Evolutionary conservation across 257 asterid genomes (phyloP), one percentile per base, ranked within the genome.

Genomic region (Catharanthus roseus): DNA sequence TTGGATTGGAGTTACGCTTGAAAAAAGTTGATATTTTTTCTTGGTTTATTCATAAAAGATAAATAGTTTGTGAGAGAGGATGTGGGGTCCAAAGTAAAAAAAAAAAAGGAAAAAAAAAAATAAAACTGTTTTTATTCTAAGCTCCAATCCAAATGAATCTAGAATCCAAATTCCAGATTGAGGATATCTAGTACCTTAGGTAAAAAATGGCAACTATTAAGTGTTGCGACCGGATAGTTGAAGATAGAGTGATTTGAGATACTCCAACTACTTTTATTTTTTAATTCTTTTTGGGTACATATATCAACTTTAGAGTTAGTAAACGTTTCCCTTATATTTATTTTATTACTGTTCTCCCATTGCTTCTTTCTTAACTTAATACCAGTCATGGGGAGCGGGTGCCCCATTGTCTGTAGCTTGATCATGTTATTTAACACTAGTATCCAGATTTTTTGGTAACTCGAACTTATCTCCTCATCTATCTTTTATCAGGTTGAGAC

Each of bases 401-500:
- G 18, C 4, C 41, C n/a, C 1, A 29, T 58, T 34, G 4, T 58
- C 39, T 29, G 39, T 58, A 12, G 41, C 63, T 58, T 11, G 36
- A 34, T 34, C 31, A 34, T 7, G 24, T 34, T 61, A 49, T 49
- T 18, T 49, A 16, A 9, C 4, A 23, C 2, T 19, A 7, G 26
- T 33, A 18, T 61, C 15, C 33, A 34, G 21, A 34, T 11, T 33
- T 61, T 23, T 61, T 33, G 26, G 26, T 62, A 10, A 55, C 65
- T 12, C 33, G 62, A 64, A 15, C n/a, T 38, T 41, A 15, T 57
- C 69, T 41, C 45, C 68, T 70, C 69, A 75, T 31, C 29, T 36
- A 67, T 56, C 67, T 31, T 65, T 18, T 73, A 79, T 65, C 91
- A 93, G 98, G 97, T 90, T 74, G 98, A 90, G 86, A 93, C 98